A percentile compares a stretch with the other conserved stretches of the same genome.
Evolutionary conservation across 2,329 filamentous ascomycete species (phyloP).

Genomic region (Arthrinium puccinioides): DNA sequence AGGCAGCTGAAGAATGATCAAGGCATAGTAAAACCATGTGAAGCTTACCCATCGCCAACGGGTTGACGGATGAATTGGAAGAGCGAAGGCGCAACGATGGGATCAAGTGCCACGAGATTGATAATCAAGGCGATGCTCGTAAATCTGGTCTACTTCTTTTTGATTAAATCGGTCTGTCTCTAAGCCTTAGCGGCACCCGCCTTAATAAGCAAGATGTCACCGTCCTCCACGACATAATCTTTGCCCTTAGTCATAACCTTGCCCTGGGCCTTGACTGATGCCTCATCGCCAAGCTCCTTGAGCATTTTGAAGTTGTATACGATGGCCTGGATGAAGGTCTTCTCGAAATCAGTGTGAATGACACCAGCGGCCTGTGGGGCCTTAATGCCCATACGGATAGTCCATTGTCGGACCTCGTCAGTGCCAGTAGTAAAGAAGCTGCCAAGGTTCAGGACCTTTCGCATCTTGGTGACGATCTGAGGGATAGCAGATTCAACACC

Average conservation of each 20-base stretch:
- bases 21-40: too few species aligned
- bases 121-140: too few species aligned
- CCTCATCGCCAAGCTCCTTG: slow-evolving; percentile 83
- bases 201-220: slow-evolving; percentile 82
- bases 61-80: too few species aligned
- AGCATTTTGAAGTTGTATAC: slow-evolving; percentile 83
- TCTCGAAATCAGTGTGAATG: slow-evolving; percentile 97
- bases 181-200: slow-evolving; percentile 71
- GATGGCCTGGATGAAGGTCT: slow-evolving; percentile 96
- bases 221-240: slow-evolving; percentile 86
- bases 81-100: too few species aligned
- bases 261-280: slow-evolving; percentile 82
- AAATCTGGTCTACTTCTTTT: too few species aligned
- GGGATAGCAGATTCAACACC: slow-evolving; percentile 83
- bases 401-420: slow-evolving; percentile 98
- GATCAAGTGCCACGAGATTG: too few species aligned
- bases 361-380: slow-evolving; percentile 97
- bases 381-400: slow-evolving; percentile 90
- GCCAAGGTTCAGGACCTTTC: slow-evolving; percentile 79
- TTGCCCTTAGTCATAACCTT: slow-evolving; percentile 99
- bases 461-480: slow-evolving; percentile 90
- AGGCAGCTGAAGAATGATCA: too few species aligned
- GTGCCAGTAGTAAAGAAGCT: slow-evolving; percentile 96
- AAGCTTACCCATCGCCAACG: too few species aligned
- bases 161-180: too few species aligned